Evolutionary conservation across 352 stramenopile species (phyloP), one percentile per base, ranked within the genome.

Genomic region (Globisporangium emineosum): DNA sequence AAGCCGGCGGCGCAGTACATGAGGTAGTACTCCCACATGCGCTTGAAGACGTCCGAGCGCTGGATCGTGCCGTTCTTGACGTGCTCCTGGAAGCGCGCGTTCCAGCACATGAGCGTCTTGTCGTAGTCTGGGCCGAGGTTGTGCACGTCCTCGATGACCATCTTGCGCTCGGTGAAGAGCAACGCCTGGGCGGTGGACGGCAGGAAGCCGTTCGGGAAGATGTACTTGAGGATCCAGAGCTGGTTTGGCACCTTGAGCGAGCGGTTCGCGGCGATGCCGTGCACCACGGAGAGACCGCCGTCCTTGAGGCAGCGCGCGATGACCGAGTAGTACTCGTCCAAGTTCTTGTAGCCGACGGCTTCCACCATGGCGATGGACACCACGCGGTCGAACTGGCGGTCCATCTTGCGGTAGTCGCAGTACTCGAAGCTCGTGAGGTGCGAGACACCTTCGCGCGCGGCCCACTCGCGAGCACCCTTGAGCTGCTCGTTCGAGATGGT

Each of bases 11-110:
- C 86, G 70, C 89, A 97, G 81, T 97, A 97, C 61, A 82, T 73
- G 62, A 97, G 73, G 78, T 97, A 97, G 70, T 89, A 96, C 61
- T 96, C 85, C 84, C 86, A 97, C 85, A 94, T 93, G 63, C 89
- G 86, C 64, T 86, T 80, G 69, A 95, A 97, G 2, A 93, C 82
- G 52, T 93, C 85, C 2, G 77, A 64, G 67, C 89, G 89, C 72
- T 91, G 72, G 68, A 96, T 85, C 45, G 77, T 75, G 66, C 84
- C 83, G 62, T 84, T 81, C 68, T 90, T 82, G 57, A 89, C 56
- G 74, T 92, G 82, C 64, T 86, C 66, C 69, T 94, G 81, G 83
- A 94, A 97, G 58, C 88, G 86, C 63, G 86, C 71, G 70, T 92
- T 81, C 89, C 89, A 97, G 81, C 82, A 88, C 75, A 91, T 89